Evolutionary conservation across 495 filamentous ascomycete genomes (phyloP).

Genomic region (Penicillium samsonianum): DNA sequence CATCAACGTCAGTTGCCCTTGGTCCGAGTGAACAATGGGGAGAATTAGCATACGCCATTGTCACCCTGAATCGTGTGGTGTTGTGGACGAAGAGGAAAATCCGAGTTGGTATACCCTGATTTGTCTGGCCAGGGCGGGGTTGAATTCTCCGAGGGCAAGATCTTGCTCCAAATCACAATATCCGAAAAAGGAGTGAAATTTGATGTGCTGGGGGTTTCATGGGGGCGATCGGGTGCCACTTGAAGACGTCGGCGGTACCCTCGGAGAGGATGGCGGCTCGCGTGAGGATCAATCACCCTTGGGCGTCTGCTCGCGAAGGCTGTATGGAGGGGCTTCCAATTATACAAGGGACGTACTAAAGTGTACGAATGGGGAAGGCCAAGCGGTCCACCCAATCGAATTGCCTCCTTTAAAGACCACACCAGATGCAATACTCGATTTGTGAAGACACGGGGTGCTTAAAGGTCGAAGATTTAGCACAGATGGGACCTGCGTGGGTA

Average conservation of each 20-base stretch:
- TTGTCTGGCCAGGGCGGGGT: slow-evolving; percentile 24
- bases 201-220: slow-evolving; percentile 22
- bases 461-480: slow-evolving; percentile 3
- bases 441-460: background rate
- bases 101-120: slow-evolving; percentile 17
- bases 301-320: slow-evolving; percentile 29
- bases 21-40: background rate
- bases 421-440: slow-evolving; percentile 3
- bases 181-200: slow-evolving; percentile 18
- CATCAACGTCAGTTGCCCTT: slow-evolving; percentile 7
- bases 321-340: slow-evolving; percentile 29
- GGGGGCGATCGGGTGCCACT: slow-evolving; percentile 26
- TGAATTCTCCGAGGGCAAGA: slow-evolving; percentile 20
- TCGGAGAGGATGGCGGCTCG: slow-evolving; percentile 28
- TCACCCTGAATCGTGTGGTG: slow-evolving; percentile 16
- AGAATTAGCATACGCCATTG: slow-evolving; percentile 39
- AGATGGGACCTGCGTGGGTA: slow-evolving; percentile 4
- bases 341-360: slow-evolving; percentile 36
- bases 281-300: slow-evolving; percentile 30
- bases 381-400: slow-evolving; percentile 28
- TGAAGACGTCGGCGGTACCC: slow-evolving; percentile 25
- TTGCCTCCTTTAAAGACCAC: slow-evolving; percentile 11
- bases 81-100: slow-evolving; percentile 13
- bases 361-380: slow-evolving; percentile 31
- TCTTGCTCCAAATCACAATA: slow-evolving; percentile 19